Percentiles rank a stretch among this genome's conserved stretches.
These are phyloP conservation scores for Fusarium irregulare DNA, from an alignment of 2,329 filamentous ascomycete species.

Conservation along the genomic window DNA sequence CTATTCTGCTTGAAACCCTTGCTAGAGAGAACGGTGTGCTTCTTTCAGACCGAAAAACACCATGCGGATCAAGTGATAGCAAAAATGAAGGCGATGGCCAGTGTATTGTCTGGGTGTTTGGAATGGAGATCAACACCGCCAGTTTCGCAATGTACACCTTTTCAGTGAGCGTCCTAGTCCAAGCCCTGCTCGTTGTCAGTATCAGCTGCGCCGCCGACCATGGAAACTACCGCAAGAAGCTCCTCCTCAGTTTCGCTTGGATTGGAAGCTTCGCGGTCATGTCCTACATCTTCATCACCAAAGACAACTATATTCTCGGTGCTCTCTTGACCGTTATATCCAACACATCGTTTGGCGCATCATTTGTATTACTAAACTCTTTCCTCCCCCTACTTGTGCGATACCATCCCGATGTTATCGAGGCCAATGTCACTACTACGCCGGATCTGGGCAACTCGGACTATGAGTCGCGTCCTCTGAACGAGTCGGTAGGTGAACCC, in stretches of 20 bases:
- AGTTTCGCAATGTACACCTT: slow-evolving; percentile 99
- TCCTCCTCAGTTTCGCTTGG: slow-evolving; percentile 87
- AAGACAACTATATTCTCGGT: slow-evolving; percentile 81
- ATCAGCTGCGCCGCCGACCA: slow-evolving; percentile 97
- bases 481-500: slow-evolving; percentile 49
- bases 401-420: slow-evolving; percentile 72
- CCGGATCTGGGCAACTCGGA: slow-evolving; percentile 49
- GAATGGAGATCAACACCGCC: slow-evolving; percentile 90
- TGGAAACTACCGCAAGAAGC: slow-evolving; percentile 88
- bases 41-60: slow-evolving; percentile 77
- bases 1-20: slow-evolving; percentile 92
- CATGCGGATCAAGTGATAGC: slow-evolving; percentile 75
- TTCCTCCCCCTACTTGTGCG: slow-evolving; percentile 92
- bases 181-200: slow-evolving; percentile 91
- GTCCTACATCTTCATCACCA: slow-evolving; percentile 83
- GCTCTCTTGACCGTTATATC: slow-evolving; percentile 87
- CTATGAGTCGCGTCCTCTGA: slow-evolving; percentile 51
- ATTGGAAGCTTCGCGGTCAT: slow-evolving; percentile 85
- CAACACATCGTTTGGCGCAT: slow-evolving; percentile 94
- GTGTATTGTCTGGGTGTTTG: slow-evolving; percentile 85
- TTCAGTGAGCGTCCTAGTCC: slow-evolving; percentile 88
- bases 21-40: slow-evolving; percentile 92
- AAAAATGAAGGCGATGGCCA: slow-evolving; percentile 68
- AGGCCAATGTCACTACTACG: slow-evolving; percentile 44
- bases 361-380: slow-evolving; percentile 94